Evolutionary conservation across 179 eudicot genomes (phyloP).

Genomic region (Gypsophila paniculata): DNA sequence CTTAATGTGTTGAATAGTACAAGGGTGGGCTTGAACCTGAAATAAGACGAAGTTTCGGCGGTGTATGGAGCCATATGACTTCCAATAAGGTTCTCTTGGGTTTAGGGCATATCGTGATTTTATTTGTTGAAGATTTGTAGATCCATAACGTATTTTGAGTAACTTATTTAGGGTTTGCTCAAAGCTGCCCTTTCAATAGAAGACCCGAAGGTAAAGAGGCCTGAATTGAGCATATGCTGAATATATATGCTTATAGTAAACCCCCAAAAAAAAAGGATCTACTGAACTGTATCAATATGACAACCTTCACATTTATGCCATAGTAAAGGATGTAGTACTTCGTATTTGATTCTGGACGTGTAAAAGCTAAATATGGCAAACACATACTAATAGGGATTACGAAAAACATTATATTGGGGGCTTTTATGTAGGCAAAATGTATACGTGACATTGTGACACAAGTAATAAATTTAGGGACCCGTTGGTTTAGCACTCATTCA

Average conservation of each 20-base stretch:
- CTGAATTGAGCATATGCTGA: background rate
- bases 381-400: background rate
- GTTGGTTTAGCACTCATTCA: conserved; percentile 1
- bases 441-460: background rate
- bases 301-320: background rate
- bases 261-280: background rate
- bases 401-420: too few relatives aligned
- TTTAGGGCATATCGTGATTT: background rate
- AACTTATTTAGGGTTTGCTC: background rate
- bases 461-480: too few relatives aligned
- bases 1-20: background rate
- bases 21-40: background rate
- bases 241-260: background rate
- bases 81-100: background rate
- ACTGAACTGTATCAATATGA: background rate
- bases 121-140: background rate
- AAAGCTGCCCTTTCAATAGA: background rate
- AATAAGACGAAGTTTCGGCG: background rate
- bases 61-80: background rate
- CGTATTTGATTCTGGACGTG: background rate
- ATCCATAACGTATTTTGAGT: background rate
- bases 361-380: background rate
- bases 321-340: background rate
- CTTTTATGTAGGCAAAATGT: too few relatives aligned
- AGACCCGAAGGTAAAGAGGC: conserved; percentile 1